Evolutionary conservation across 192 early-diverging fungal species (phyloP), one percentile per base, ranked within the genome.

Genomic region (Spinellus fusiger): DNA sequence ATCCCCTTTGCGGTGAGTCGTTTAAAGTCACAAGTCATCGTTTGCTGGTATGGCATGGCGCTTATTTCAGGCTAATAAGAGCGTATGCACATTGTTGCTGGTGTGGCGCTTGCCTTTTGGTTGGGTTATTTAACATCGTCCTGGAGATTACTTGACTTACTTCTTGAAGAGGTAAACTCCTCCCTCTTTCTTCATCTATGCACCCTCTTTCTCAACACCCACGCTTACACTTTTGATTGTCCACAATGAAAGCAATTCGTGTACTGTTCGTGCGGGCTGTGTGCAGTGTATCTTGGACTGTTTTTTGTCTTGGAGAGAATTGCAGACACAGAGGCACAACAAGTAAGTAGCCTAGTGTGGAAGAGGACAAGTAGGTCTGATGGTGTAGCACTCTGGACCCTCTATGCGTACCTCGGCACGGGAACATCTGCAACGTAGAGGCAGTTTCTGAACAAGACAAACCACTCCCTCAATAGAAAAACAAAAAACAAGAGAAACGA

Each of bases 401-500:
- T 31, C 40, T 8, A 46, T 56, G n/a, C 35, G 62, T 22, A 56
- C 62, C n/a, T 64, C 62, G 1, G 62, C 62, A 33, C 62, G 47
- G 15, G 62, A 64, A 54, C 62, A 64, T 49, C 44, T 64, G n/a
- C 51, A 64, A 55, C 52, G 62, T 18, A 40, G 62, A 40, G 62
- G 62, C 16, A 64, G 62, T 49, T 64, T 64, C 29, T 55, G n/a
- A n/a, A n/a, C n/a, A n/a, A n/a, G n/a, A n/a, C n/a, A n/a, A n/a
- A n/a, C n/a, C n/a, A n/a, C n/a, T n/a, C n/a, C n/a, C n/a, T n/a
- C n/a, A n/a, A n/a, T n/a, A 28, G 31, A 53, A 53, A 13, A 29
- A 53, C 8, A 32, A 53, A 0, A 53, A 32, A 51, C n/a, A 22
- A 5, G 35, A 37, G 35, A 37, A 37, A 37, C 5, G n/a, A n/a